These are phyloP conservation scores for Trichoderma endophyticum DNA, from an alignment of 2,329 filamentous ascomycete species.

Conservation along the genomic window DNA sequence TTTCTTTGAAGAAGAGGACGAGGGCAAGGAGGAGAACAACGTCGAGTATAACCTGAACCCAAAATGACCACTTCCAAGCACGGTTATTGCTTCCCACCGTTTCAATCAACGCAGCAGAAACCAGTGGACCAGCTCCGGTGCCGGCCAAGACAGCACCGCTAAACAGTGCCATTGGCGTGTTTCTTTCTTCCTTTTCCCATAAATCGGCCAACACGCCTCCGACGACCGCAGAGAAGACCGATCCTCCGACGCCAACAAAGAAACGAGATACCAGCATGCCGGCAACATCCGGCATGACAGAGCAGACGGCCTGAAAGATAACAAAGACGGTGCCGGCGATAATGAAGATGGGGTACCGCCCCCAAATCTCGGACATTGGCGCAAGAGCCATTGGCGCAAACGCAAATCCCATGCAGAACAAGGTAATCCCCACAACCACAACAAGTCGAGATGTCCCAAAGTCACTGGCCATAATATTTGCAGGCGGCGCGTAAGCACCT, in stretches of 20 bases:
- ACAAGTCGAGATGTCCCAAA: constrained; percentile 65
- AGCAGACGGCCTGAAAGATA: constrained; percentile 68
- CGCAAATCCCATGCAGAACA: constrained; percentile 78
- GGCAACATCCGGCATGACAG: constrained; percentile 63
- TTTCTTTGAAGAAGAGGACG: constrained; percentile 73
- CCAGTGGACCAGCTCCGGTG: constrained; percentile 73
- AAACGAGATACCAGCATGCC: constrained; percentile 76
- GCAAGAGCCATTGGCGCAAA: constrained; percentile 84
- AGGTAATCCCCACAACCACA: constrained; percentile 72
- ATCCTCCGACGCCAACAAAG: constrained; percentile 72
- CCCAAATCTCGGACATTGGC: constrained; percentile 85
- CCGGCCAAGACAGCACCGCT: constrained; percentile 75
- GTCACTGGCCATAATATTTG: constrained; percentile 60
- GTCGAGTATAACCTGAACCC: constrained; percentile 73
- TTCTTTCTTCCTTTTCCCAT: constrained; percentile 73
- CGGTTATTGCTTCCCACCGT: constrained; percentile 44
- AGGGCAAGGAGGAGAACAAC: constrained; percentile 59
- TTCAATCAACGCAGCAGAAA: constrained; percentile 66
- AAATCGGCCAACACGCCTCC: constrained; percentile 90
- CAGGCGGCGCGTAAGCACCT: constrained; percentile 72
- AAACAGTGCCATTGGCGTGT: constrained; percentile 88
- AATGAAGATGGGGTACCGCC: constrained; percentile 78
- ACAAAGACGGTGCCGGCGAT: constrained; percentile 70
- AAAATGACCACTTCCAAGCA: constrained; percentile 87
- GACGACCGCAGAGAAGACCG: constrained; percentile 81